Evolutionary conservation across 495 filamentous ascomycete species (phyloP), one percentile per base, ranked within the genome.

Genomic region (Oidiodendron maius): DNA sequence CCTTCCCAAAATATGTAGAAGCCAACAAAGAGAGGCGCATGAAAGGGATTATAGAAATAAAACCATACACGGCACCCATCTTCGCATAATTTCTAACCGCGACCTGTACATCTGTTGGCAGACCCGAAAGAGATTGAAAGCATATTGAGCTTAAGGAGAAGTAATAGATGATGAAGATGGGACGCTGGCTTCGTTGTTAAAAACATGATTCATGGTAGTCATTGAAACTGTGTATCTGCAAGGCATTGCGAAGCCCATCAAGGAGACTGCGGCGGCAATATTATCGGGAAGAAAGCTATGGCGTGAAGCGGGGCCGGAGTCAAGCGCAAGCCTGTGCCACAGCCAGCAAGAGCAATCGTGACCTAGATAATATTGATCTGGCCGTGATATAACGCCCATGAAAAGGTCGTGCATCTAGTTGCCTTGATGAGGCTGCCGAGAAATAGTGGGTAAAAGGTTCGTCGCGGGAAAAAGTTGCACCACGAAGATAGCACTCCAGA

Each of bases 141-240:
- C 49, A 17, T 58, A n/a, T n/a, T 51, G 13, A 17, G 41, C 34
- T 25, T 57, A 22, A 5, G 3, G 55, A 13, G 30, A 50, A 30
- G 39, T 57, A 25, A 28, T 53, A 44, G 11, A 45, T 22, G 11
- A 46, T 38, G 39, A 54, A 47, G 20, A 45, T 23, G 30, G 58
- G 42, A 20, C 40, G 17, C 38, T 21, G 9, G 38, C n/a, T 62
- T 69, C 74, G 60, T 82, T 82, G 50, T 76, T 76, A 56, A 82
- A 81, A 0, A 83, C 76, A 15, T 64, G 70, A 4, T 72, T 64
- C 76, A 82, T 81, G 36, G 82, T 69, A 0, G 78, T 80, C 36
- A 81, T 61, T 1, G 65, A 68, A 10, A 82, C 49, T 0, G 77
- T 75, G 26, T 78, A 76, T 20, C 81, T 80, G 46, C 82, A 74